These are phyloP conservation scores for Plectosphaerella sp. DNA, from an alignment of 2,329 filamentous ascomycete genomes.

Conservation along the genomic window DNA sequence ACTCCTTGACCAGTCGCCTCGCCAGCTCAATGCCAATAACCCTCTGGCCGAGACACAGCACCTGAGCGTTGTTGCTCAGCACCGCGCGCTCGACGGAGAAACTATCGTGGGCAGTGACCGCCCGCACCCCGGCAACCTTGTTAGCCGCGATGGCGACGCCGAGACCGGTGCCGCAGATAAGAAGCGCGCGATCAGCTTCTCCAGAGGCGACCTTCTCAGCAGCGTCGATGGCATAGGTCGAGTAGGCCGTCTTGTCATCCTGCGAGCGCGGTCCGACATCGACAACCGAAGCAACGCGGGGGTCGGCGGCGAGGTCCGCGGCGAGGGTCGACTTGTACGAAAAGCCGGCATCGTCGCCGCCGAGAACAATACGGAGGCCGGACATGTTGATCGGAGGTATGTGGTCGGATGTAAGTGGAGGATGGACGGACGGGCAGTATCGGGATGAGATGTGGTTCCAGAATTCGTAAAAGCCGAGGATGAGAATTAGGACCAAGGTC, in stretches of 20 bases:
- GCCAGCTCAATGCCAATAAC: conserved; percentile 80
- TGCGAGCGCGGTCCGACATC: conserved; percentile 68
- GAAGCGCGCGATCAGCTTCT: conserved; percentile 69
- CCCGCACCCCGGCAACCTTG: conserved; percentile 77
- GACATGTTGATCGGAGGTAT: not conserved
- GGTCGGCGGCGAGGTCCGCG: conserved; percentile 61
- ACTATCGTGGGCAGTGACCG: conserved; percentile 81
- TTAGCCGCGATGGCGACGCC: conserved; percentile 84
- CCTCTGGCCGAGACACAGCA: conserved; percentile 82
- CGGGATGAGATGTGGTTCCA: too few species aligned
- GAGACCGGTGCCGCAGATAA: conserved; percentile 82
- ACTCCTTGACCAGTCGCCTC: conserved; percentile 71
- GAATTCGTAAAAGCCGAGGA: too few species aligned
- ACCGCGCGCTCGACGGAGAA: conserved; percentile 79
- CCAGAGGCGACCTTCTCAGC: conserved; percentile 58
- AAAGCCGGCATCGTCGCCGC: conserved; percentile 59
- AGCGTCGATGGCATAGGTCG: conserved; percentile 70
- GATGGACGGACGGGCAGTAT: too few species aligned
- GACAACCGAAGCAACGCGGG: conserved; percentile 61
- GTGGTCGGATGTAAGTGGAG: not conserved
- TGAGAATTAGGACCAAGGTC: too few species aligned
- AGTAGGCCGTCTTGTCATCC: conserved; percentile 76
- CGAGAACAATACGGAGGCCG: conserved; percentile 10
- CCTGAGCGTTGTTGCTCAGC: conserved; percentile 83
- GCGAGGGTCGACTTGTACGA: conserved; percentile 76